A percentile compares a stretch with the other conserved stretches of the same genome.
Conservation (phyloP, 805 yeast genomes). For the Isabelozyma rhagii region DNA sequence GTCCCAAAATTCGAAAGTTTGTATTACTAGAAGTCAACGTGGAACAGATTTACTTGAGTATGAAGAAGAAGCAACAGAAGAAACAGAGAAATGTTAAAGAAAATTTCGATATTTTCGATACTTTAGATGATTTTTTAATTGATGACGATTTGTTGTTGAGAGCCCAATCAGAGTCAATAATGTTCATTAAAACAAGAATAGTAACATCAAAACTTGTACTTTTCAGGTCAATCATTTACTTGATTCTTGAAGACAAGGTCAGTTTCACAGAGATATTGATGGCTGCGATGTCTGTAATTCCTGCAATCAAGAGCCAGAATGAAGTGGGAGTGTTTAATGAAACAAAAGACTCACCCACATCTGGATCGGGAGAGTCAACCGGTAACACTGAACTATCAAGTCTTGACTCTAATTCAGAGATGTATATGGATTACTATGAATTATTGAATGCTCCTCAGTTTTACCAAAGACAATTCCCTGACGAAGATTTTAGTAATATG, state of each 20-base stretch:
- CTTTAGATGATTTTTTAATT: slow-evolving; percentile 30
- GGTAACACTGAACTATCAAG: slow-evolving; percentile 3
- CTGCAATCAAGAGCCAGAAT: background rate
- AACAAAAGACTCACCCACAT: slow-evolving; percentile 8
- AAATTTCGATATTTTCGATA: slow-evolving; percentile 14
- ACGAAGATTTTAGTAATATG: slow-evolving; percentile 29
- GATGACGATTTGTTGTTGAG: slow-evolving; percentile 30
- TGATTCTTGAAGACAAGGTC: slow-evolving; percentile 28
- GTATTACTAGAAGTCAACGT: slow-evolving; percentile 29
- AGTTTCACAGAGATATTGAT: slow-evolving; percentile 21
- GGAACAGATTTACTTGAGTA: slow-evolving; percentile 23
- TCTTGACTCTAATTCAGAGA: slow-evolving; percentile 1
- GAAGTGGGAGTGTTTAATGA: background rate
- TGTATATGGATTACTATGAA: slow-evolving; percentile 14
- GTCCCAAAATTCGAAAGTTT: slow-evolving; percentile 30
- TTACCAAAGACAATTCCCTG: slow-evolving; percentile 25
- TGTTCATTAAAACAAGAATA: slow-evolving; percentile 37
- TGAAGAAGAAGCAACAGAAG: slow-evolving; percentile 20
- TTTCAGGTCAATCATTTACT: slow-evolving; percentile 32
- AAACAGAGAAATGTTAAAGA: slow-evolving; percentile 6
- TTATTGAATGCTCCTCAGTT: slow-evolving; percentile 22
- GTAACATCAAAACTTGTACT: slow-evolving; percentile 28
- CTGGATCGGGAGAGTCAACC: background rate
- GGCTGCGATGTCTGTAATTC: slow-evolving; percentile 18
- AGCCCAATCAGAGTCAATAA: slow-evolving; percentile 35